Evolutionary conservation across 202 grass and related monocot genomes (phyloP).

Genomic region (Carex sylvatica): DNA sequence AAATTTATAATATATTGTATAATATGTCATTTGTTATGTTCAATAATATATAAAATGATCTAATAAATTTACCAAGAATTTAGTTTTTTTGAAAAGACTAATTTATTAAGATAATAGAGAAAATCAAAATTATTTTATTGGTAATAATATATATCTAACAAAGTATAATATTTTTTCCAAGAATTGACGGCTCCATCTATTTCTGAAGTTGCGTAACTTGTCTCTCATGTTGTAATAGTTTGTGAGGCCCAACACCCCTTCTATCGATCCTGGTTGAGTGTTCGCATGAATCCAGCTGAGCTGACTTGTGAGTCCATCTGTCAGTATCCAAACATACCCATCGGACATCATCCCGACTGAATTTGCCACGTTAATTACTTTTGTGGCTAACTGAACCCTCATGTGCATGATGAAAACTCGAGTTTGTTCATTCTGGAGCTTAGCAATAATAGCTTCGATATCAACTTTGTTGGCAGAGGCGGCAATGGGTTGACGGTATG

Average conservation of each 20-base stretch:
- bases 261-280: conserved; percentile 16
- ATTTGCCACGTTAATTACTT: conserved; percentile 31
- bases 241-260: conserved; percentile 51
- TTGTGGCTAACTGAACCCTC: conserved; percentile 33
- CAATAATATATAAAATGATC: no score
- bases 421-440: conserved; percentile 55
- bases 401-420: conserved; percentile 70
- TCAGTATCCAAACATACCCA: conserved; percentile 67
- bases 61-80: no score
- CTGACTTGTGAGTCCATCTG: conserved; percentile 46
- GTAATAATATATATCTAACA: no score
- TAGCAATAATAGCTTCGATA: conserved; percentile 34
- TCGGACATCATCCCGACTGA: conserved; percentile 37
- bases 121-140: no score
- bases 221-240: conserved; percentile 21
- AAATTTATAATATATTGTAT: no score
- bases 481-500: conserved; percentile 53
- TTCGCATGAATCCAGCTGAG: conserved; percentile 24
- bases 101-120: no score
- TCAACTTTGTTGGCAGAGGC: background rate
- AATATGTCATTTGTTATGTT: no score
- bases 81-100: no score
- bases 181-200: conserved; percentile 51
- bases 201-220: conserved; percentile 22
- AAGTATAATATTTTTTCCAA: no score